Base-by-base conservation (phyloP, 768 basidiomycete genomes). In the Pulveroboletus sp. region DNA sequence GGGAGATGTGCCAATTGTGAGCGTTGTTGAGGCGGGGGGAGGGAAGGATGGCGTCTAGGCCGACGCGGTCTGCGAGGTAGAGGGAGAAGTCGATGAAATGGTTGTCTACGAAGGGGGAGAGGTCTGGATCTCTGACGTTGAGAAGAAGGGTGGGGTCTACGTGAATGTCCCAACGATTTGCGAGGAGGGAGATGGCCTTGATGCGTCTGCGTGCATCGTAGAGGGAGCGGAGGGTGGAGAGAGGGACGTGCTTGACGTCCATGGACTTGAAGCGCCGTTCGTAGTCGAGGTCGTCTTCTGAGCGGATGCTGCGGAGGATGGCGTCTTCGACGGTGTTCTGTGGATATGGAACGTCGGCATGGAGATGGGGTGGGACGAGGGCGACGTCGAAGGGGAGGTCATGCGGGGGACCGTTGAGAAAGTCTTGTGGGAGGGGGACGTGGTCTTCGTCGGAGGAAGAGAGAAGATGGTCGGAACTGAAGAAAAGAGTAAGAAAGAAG, bases 41-140 rank as follows among this genome's bases (percentile, higher is more conserved):
- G 0, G 47, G 43, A 2, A 36, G 37, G 0, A 29, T 10, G 0
- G 52, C 33, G 3, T 53, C 43, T 4, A 53, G 48, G 1, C 52
- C 47, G 0, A 20, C 27, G 14, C 38, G 32, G 17, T 37, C 17
- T 0, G 48, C 39, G 11, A 53, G 2, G 9, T 53, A 53, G 34
- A 53, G 23, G 12, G 45, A 17, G n/a, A 29, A 12, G 17, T 52
- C 42, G 8, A 52, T 42, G 4, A 32, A 49, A 3, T 52, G 51
- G n/a, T n/a, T n/a, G n/a, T n/a, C n/a, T n/a, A n/a, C n/a, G n/a
- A n/a, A n/a, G n/a, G n/a, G n/a, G n/a, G n/a, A n/a, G n/a, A n/a
- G n/a, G n/a, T n/a, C n/a, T n/a, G n/a, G n/a, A n/a, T n/a, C n/a
- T n/a, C n/a, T n/a, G n/a, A n/a, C n/a, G n/a, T n/a, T n/a, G n/a